phyloP scores from a whole-genome alignment of 1,284 basidiomycete genomes.

The Pascua guehoae region DNA sequence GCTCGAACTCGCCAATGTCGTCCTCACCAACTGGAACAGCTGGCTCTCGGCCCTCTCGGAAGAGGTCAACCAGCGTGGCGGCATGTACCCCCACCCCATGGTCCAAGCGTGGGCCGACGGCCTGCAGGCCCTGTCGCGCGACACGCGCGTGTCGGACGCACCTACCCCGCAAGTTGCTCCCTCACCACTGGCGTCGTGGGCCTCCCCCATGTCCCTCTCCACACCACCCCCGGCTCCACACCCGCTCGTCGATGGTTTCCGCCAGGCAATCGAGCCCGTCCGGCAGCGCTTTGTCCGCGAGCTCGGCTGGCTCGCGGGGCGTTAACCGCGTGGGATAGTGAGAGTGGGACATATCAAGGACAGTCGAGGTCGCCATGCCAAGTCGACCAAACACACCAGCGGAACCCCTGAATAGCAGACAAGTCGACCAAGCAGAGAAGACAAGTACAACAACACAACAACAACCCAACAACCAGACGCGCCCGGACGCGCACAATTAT shows the following conservation, averaged over 20 bases:
- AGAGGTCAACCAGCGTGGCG: constrained; percentile 41
- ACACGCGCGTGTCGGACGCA: not conserved
- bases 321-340: too few species aligned
- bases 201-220: constrained; percentile 8
- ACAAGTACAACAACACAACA: too few species aligned
- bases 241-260: constrained; percentile 27
- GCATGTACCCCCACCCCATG: constrained; percentile 38
- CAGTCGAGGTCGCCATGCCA: too few species aligned
- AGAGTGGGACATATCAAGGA: too few species aligned
- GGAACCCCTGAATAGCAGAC: too few species aligned
- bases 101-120: constrained; percentile 35
- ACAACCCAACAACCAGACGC: too few species aligned
- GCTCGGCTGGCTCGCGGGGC: constrained; percentile 36
- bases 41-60: constrained; percentile 32
- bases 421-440: too few species aligned
- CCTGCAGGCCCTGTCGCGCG: constrained; percentile 23
- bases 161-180: not conserved
- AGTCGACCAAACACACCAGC: too few species aligned
- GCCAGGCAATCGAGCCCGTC: constrained; percentile 28
- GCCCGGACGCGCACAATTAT: too few species aligned
- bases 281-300: constrained; percentile 29
- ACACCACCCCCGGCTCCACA: not conserved
- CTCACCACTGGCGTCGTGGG: constrained; percentile 11
- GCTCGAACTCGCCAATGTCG: constrained; percentile 32
- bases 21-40: constrained; percentile 31